Evolutionary conservation across 257 asterid species (phyloP).

Genomic region (Paulownia fortunei): DNA sequence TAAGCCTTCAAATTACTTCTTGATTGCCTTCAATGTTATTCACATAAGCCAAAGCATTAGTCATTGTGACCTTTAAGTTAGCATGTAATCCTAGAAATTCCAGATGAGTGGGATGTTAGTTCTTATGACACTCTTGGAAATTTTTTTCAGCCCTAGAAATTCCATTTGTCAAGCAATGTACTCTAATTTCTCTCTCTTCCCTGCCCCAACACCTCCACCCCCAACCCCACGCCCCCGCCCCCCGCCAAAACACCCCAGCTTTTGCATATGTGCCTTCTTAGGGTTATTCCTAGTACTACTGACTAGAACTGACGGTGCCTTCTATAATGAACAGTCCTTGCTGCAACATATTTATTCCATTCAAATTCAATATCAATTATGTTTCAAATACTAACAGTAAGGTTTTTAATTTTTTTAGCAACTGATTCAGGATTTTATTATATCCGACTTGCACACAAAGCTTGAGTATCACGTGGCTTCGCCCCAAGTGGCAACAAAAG

Average conservation of each 20-base stretch:
- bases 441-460: not conserved
- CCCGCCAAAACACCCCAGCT: not conserved
- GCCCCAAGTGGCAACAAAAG: not conserved
- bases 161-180: not conserved
- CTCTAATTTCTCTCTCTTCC: not conserved
- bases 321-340: constrained; percentile 7
- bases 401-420: not conserved
- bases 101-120: not conserved
- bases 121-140: not conserved
- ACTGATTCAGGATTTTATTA: not conserved
- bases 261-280: not conserved
- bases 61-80: not conserved
- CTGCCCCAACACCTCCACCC: not conserved
- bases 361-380: not conserved
- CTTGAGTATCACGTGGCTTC: too few species aligned
- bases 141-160: not conserved
- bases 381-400: not conserved
- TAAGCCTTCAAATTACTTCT: too few species aligned
- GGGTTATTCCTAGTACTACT: not conserved
- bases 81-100: not conserved
- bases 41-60: not conserved
- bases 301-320: not conserved
- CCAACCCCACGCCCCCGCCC: not conserved
- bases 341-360: constrained; percentile 21
- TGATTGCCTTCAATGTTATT: too few species aligned